These are phyloP conservation scores for Nakaseomyces bracarensis DNA, from an alignment of 1,139 yeast genomes.

Conservation along the genomic window DNA sequence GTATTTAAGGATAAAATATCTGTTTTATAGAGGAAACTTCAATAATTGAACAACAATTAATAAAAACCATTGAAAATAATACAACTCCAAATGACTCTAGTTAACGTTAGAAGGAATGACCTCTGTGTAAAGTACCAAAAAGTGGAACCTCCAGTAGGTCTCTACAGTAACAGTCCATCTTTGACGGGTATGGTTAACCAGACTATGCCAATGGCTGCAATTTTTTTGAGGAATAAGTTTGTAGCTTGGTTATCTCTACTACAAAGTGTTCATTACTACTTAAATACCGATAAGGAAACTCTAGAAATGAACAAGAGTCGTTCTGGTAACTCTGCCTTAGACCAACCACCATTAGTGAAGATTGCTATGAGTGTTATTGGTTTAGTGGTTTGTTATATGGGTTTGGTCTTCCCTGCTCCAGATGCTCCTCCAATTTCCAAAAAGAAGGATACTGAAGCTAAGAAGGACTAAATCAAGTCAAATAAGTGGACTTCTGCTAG, in stretches of 20 bases:
- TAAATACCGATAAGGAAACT: slow-evolving; percentile 23
- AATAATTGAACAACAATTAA: too few relatives aligned
- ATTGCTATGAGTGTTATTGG: slow-evolving; percentile 42
- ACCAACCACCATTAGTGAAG: slow-evolving; percentile 40
- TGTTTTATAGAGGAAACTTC: too few relatives aligned
- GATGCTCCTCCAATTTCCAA: slow-evolving; percentile 14
- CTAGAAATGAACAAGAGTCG: slow-evolving; percentile 29
- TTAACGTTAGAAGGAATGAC: slow-evolving; percentile 33
- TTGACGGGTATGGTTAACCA: slow-evolving; percentile 39
- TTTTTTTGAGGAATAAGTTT: slow-evolving; percentile 40
- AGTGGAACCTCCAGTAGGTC: slow-evolving; percentile 37
- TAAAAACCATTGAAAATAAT: too few relatives aligned
- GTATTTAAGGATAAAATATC: too few relatives aligned
- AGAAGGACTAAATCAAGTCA: not conserved
- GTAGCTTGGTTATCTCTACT: slow-evolving; percentile 32
- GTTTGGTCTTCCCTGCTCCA: slow-evolving; percentile 33
- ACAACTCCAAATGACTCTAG: slow-evolving; percentile 17
- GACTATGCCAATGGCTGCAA: slow-evolving; percentile 63
- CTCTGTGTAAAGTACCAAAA: slow-evolving; percentile 36
- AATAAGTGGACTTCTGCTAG: too few relatives aligned
- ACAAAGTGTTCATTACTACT: slow-evolving; percentile 24
- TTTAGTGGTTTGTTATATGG: slow-evolving; percentile 47
- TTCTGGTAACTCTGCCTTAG: slow-evolving; percentile 24
- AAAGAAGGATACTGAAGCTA: not conserved
- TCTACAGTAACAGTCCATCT: slow-evolving; percentile 36